These are phyloP conservation scores for Thielaviopsis cerberus DNA, from an alignment of 2,329 filamentous ascomycete species.

Conservation along the genomic window DNA sequence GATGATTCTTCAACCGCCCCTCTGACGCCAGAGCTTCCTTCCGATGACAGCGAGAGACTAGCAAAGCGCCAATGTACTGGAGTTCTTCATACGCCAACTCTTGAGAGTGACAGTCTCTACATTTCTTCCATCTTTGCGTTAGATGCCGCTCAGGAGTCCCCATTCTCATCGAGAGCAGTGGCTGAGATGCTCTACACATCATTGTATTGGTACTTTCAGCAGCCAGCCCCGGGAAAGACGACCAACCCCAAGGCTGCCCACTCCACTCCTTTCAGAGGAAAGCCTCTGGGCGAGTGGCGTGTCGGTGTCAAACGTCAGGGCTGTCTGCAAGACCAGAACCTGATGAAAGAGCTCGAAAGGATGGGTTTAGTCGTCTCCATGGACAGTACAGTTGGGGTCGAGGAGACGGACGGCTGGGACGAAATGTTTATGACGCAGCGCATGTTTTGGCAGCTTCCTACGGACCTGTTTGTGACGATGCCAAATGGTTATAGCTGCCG, in stretches of 20 bases:
- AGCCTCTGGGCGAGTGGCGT: conserved; percentile 69
- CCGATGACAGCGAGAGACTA: conserved; percentile 15
- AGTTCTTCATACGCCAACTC: conserved; percentile 47
- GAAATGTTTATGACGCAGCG: conserved; percentile 65
- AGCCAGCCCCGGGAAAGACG: conserved; percentile 49
- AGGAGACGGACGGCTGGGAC: conserved; percentile 48
- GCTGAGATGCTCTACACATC: conserved; percentile 95
- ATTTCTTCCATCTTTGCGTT: conserved; percentile 83
- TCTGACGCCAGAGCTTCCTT: conserved; percentile 15
- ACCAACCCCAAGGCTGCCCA: conserved; percentile 41
- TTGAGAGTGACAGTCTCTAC: conserved; percentile 65
- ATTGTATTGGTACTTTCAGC: conserved; percentile 94
- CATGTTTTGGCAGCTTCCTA: conserved; percentile 84
- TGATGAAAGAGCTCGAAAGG: conserved; percentile 77
- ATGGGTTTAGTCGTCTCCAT: conserved; percentile 71
- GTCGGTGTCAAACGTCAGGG: conserved; percentile 73
- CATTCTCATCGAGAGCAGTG: conserved; percentile 65
- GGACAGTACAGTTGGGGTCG: conserved; percentile 52
- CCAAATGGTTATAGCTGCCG: conserved; percentile 48
- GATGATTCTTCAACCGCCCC: conserved; percentile 18
- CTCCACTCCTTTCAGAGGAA: conserved; percentile 47
- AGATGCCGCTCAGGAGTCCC: conserved; percentile 59
- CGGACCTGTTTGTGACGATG: conserved; percentile 46
- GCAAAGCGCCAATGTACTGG: conserved; percentile 13
- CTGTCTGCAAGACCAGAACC: conserved; percentile 64